These are phyloP conservation scores for rapeseed (Brassica napus) DNA, from an alignment of 345 rosid genomes.

Conservation along the genomic window DNA sequence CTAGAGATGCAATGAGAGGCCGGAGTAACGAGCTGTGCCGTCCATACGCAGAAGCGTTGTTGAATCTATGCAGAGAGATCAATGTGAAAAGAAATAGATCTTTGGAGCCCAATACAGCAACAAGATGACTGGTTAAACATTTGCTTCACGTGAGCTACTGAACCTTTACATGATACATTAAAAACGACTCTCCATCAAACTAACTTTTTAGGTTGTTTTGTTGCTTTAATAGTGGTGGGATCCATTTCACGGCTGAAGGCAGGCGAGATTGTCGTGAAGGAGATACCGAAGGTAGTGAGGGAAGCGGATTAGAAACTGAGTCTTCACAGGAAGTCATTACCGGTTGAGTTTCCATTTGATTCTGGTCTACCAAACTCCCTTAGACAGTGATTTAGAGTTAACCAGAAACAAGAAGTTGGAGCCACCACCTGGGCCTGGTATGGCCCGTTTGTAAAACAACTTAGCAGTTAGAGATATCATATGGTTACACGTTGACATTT, in stretches of 20 bases:
- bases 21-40: constrained; percentile 66
- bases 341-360: constrained; percentile 53
- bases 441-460: constrained; percentile 12
- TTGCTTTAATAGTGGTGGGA: constrained; percentile 59
- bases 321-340: constrained; percentile 58
- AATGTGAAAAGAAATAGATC: constrained; percentile 58
- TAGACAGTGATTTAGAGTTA: constrained; percentile 22
- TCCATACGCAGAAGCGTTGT: constrained; percentile 67
- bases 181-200: background rate
- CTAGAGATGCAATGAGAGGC: constrained; percentile 34
- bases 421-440: constrained; percentile 15
- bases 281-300: constrained; percentile 53
- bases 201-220: background rate
- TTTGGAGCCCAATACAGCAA: constrained; percentile 66
- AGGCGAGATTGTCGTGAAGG: constrained; percentile 61
- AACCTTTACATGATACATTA: constrained; percentile 1
- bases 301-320: constrained; percentile 81
- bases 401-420: constrained; percentile 21
- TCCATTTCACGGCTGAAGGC: constrained; percentile 66
- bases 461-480: background rate
- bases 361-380: constrained; percentile 32
- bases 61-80: constrained; percentile 52
- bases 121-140: constrained; percentile 59
- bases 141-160: constrained; percentile 70
- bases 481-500: constrained; percentile 3